These are phyloP conservation scores for Dictyostelium gargantuum DNA, from an alignment of 208 protist species.

Conservation along the genomic window DNA sequence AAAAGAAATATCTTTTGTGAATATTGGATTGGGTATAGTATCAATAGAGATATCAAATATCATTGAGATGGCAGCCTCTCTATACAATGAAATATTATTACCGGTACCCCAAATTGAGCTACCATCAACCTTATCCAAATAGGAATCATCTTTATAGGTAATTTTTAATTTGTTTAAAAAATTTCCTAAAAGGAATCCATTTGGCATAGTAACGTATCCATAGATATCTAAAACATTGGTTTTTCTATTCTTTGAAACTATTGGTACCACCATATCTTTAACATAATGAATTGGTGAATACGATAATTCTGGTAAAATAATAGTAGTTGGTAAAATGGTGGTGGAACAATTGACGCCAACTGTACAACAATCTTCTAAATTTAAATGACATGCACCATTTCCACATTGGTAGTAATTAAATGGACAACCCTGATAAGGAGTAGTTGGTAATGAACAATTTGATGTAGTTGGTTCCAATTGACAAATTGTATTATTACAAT, in stretches of 20 bases:
- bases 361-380: not conserved
- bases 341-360: not conserved
- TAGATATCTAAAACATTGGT: not conserved
- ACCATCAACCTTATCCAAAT: not conserved
- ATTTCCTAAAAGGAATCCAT: not conserved
- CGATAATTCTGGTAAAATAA: not conserved
- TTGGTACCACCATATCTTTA: not conserved
- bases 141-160: not conserved
- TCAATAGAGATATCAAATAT: not conserved
- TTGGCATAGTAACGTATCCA: not conserved
- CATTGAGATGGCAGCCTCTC: not conserved
- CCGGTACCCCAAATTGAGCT: not conserved
- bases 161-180: not conserved
- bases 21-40: not conserved
- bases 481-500: not conserved
- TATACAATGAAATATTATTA: not conserved
- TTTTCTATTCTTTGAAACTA: not conserved
- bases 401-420: not conserved
- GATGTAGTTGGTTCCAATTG: not conserved
- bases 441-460: not conserved
- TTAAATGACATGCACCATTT: not conserved
- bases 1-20: not conserved
- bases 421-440: not conserved
- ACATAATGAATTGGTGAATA: not conserved
- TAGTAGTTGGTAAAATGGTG: not conserved